Evolutionary conservation across 2,329 filamentous ascomycete species (phyloP).

Genomic region (Fusarium chuoi): DNA sequence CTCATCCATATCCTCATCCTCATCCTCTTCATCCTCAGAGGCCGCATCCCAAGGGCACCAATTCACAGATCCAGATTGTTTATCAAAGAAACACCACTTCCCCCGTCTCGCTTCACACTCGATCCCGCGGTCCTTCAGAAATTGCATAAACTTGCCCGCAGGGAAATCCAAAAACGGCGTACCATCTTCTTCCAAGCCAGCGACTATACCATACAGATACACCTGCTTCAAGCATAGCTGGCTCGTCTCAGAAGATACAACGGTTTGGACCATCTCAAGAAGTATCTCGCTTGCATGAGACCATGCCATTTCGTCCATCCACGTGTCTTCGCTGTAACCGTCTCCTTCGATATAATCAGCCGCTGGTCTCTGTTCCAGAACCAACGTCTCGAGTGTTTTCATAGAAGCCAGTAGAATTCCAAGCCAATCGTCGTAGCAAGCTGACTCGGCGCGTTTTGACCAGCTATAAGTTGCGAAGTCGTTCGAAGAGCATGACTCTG

Average conservation of each 20-base stretch:
- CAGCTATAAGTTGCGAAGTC: background rate
- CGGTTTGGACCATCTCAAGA: background rate
- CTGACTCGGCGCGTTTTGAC: constrained; percentile 2
- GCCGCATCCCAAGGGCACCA: background rate
- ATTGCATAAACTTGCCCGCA: background rate
- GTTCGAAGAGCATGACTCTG: background rate
- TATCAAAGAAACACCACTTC: constrained; percentile 21
- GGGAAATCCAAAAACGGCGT: background rate
- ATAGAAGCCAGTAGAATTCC: background rate
- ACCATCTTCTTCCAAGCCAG: fast-evolving
- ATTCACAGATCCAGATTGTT: fast-evolving
- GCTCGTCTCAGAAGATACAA: fast-evolving
- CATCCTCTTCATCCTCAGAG: background rate
- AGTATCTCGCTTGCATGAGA: background rate
- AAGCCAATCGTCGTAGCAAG: background rate
- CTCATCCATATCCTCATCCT: background rate
- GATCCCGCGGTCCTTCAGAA: background rate
- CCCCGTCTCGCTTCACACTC: constrained; percentile 25
- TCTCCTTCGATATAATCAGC: background rate
- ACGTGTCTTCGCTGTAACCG: background rate
- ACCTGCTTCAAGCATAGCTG: background rate
- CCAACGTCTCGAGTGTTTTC: background rate
- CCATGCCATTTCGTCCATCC: background rate
- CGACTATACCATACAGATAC: constrained; percentile 18
- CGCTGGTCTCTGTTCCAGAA: constrained; percentile 6